Evolutionary conservation across 2,329 filamentous ascomycete genomes (phyloP), one percentile per base, ranked within the genome.

Genomic region (Xylaria sp.): DNA sequence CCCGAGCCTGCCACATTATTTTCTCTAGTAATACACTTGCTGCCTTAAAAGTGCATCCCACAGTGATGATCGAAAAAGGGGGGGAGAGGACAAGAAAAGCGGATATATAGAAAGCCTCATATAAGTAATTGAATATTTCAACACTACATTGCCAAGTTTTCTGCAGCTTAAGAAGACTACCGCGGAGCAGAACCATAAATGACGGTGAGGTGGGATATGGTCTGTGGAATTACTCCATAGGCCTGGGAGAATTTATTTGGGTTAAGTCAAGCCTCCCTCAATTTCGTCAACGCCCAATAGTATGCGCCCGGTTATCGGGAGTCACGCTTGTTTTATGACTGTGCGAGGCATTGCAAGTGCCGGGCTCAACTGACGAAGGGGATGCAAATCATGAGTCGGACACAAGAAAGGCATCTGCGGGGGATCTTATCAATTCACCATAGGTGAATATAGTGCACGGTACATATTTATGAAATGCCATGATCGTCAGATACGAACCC

Each of bases 171-270:
- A 20, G 9, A 55, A 42, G n/a, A 64, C 47, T 64, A 29, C 61
- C 55, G 61, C 38, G 39, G 20, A 45, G 29, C 27, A 38, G 5
- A 45, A 29, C 15, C 15, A 3, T 6, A 17, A 31, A 13, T 53
- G 38, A 17, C 42, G 22, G 11, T 9, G 27, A 42, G 47, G 29
- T n/a, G 36, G 22, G 31, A 53, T 61, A 20, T 2, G n/a, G 29
- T 25, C 13, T 17, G 15, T 17, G 31, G 7, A 63, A 55, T 66
- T 66, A 66, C 4, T 55, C 64, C 11, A 66, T 63, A 66, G 64
- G 64, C 20, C n/a, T 33, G 53, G 64, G 33, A 55, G 31, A 66
- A 66, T 60, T n/a, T 66, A 36, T 13, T 6, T 36, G 20, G 51
- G n/a, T 56, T 42, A 33, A 59, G 11, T n/a, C 20, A 29, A 45